Evolutionary conservation across 1,284 basidiomycete genomes (phyloP), one percentile per base, ranked within the genome.

Genomic region (Rugosomyces carneus): DNA sequence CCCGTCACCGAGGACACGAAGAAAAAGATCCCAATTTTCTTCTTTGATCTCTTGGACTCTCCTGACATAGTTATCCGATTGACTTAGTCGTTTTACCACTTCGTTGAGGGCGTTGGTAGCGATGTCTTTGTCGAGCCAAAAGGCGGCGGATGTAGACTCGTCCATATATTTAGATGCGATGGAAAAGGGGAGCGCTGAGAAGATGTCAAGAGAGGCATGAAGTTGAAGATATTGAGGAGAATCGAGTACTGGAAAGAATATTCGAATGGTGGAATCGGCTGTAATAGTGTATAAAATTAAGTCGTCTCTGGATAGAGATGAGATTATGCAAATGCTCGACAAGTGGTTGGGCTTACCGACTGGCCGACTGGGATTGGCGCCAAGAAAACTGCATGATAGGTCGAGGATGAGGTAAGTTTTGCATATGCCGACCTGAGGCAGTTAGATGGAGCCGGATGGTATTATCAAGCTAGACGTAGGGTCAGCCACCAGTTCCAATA

Each of bases 231-330:
- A 78, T 54, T 84, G 78, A 10, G 91, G 90, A 20, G 84, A 81
- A 64, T 96, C 93, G 19, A 96, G 68, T 15, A 96, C 87, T 3
- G 92, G 87, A 20, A 89, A 71, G 64, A 92, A 95, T 58, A 96
- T 79, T 19, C 92, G 83, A 24, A 94, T 63, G 2, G 80, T 80
- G 3, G 84, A 78, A 58, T 91, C 84, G 13, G 73, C 71, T 15
- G 89, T 90, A 40, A 84, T 70, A 20, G 88, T 90, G 60, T 84
- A 89, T 1, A 93, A 68, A 42, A 86, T 79, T 1, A 84, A 70
- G 57, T 89, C 87, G 54, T 86, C 82, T 34, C 88, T 89, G 54
- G 1, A 15, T 41, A 11, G 3, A 26, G 34, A 38, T 46, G 31
- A 53, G 24, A 38, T 40, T 34, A 29, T 50, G 37, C n/a, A 35